A percentile compares a stretch with the other conserved stretches of the same genome.
These are phyloP conservation scores for Geotrichum reessii DNA, from an alignment of 1,139 yeast species.

Conservation along the genomic window DNA sequence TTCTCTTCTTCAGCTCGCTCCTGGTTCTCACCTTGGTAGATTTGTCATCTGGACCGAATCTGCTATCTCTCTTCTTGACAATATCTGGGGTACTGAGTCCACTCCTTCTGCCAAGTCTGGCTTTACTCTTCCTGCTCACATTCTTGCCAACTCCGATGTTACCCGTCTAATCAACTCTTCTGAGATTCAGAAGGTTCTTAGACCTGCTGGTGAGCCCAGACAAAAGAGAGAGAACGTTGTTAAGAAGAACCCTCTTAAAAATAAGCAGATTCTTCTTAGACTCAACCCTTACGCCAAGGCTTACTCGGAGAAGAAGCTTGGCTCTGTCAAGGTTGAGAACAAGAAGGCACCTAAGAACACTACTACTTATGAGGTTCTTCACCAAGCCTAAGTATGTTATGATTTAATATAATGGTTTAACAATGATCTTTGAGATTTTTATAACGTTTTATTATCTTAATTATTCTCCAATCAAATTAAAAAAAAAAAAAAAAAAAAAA, in stretches of 20 bases:
- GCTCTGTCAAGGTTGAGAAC: slow-evolving; percentile 72
- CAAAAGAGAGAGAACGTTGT: slow-evolving; percentile 93
- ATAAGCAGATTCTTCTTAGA: slow-evolving; percentile 97
- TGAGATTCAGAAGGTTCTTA: slow-evolving; percentile 95
- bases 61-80: slow-evolving; percentile 95
- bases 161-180: slow-evolving; percentile 98
- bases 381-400: slow-evolving; percentile 20
- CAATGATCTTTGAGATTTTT: too few species aligned
- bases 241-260: slow-evolving; percentile 99
- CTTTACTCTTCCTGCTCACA: slow-evolving; percentile 90
- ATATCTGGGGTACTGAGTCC: slow-evolving; percentile 93
- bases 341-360: slow-evolving; percentile 21
- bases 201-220: slow-evolving; percentile 92
- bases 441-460: not conserved
- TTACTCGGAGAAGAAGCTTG: slow-evolving; percentile 84
- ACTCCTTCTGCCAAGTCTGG: slow-evolving; percentile 80
- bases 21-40: slow-evolving; percentile 99
- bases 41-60: slow-evolving; percentile 99
- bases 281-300: slow-evolving; percentile 99
- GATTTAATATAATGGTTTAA: too few species aligned
- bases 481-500: not conserved
- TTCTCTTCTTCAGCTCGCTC: slow-evolving; percentile 97
- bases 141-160: slow-evolving; percentile 91
- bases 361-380: slow-evolving; percentile 18
- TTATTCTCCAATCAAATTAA: not conserved